Evolutionary conservation across 371 early-diverging fungal genomes (phyloP), one percentile per base, ranked within the genome.

Genomic region (Mucor mucedo): DNA sequence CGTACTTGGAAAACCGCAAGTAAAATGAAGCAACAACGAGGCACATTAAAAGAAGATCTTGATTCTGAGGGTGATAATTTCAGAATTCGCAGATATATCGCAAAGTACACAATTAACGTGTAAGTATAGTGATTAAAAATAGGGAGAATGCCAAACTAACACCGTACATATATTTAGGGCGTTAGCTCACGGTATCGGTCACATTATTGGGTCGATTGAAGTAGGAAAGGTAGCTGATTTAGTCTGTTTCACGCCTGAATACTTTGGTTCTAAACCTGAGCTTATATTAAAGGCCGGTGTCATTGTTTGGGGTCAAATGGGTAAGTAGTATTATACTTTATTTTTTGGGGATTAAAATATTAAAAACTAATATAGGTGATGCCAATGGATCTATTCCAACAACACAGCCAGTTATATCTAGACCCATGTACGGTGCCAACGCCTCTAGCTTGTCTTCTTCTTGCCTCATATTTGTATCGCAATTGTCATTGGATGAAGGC

Each of bases 41-140:
- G 95, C 13, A 83, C 76, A 38, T 72, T 96, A n/a, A 50, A 65
- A 2, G 81, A 77, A 52, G 85, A 82, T 53, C 56, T 69, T 52
- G 62, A 67, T 48, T 79, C 73, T 4, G 80, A 79, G 13, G 90
- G 87, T 2, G 92, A 93, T 65, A 93, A 93, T 68, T 89, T 87
- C 78, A 84, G 92, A 52, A 88, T 91, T 67, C 83, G 84, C 62
- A 84, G 97, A 14, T 97, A 95, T 70, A 86, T 97, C 65, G 93
- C 97, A 29, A 96, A 96, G 81, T 97, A 97, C 72, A 97, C 97
- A 7, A 93, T 96, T 72, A 96, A 97, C 70, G 94, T 95, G 85
- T 70, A 70, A 66, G 70, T 16, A 30, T 5, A 21, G 5, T 47
- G 21, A 3, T 21, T 13, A 32, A n/a, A 53, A 53, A 27, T 27